These are phyloP conservation scores for Apiotrichum brassicae DNA, from an alignment of 1,284 basidiomycete species.

Conservation along the genomic window DNA sequence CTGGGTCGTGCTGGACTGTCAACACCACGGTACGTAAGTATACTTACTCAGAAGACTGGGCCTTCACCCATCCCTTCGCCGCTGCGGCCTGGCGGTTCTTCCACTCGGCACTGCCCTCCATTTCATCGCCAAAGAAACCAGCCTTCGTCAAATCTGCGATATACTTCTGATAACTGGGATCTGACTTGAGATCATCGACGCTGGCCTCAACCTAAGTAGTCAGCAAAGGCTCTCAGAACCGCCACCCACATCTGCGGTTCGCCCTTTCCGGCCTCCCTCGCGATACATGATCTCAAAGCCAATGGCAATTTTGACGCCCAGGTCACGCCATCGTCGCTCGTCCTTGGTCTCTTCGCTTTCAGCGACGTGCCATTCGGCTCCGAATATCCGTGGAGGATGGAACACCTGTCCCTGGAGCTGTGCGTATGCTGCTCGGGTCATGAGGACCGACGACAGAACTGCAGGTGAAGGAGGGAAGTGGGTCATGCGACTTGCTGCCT, in stretches of 20 bases:
- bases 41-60: constrained; percentile 61
- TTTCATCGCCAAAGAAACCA: constrained; percentile 69
- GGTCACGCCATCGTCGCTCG: constrained; percentile 67
- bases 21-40: not conserved
- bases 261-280: constrained; percentile 62
- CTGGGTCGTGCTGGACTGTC: constrained; percentile 30
- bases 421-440: constrained; percentile 88
- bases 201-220: constrained; percentile 2
- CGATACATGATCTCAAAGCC: constrained; percentile 88
- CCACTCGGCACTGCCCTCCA: constrained; percentile 71
- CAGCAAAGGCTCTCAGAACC: not conserved
- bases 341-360: constrained; percentile 52
- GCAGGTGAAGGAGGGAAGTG: constrained; percentile 71
- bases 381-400: constrained; percentile 83
- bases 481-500: constrained; percentile 79
- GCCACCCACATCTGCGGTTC: constrained; percentile 49
- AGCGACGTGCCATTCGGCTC: constrained; percentile 49
- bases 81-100: constrained; percentile 65
- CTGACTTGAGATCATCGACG: constrained; percentile 5
- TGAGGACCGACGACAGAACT: constrained; percentile 57
- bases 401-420: constrained; percentile 86
- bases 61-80: constrained; percentile 58
- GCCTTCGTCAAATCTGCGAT: constrained; percentile 57
- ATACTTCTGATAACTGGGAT: constrained; percentile 49
- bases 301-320: constrained; percentile 87